Base-by-base conservation (phyloP, 2,329 filamentous ascomycete species). In the Fusarium subglutinans region DNA sequence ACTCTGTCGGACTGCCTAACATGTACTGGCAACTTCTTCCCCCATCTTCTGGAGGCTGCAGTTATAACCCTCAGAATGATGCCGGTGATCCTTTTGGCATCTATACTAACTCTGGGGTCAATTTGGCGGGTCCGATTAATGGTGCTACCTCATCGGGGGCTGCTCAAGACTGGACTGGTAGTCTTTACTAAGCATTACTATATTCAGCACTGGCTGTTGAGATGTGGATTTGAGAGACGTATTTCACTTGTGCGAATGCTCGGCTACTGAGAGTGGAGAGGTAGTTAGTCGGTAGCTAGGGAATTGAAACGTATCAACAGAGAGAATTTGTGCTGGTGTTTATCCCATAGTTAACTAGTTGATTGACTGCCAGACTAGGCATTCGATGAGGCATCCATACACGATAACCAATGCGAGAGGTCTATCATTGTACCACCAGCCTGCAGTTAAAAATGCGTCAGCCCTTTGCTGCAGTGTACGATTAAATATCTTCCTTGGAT, bases 201-300 rank as follows among this genome's bases (percentile, higher is more conserved):
- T 47, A 28, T 6, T 20, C 8, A n/a, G 20, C n/a, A n/a, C 4
- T 35, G 12, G 9, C 6, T 2, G 8, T 20, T 14, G 8, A n/a
- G 22, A 20, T 35, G 17, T 24, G 30, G 17, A 20, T 33, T 18
- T 20, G 15, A 12, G 10, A 15, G 3, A 11, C 4, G 6, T 5
- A 14, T 10, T 20, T 8, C 6, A 33, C 2, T 6, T 6, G 3
- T 3, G 14, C 5, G 0, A 17, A 8, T 14, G 12, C 8, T 20
- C 8, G 24, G 6, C 22, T 24, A 11, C 12, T 7, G 2, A 8
- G 4, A 15, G 6, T 24, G 17, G 3, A 20, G 17, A 11, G 12
- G 2, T 10, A 33, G 33, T 20, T 14, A 3, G 33, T 15, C 14
- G 6, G 1, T 18, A 14, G 1, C 22, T 10, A 14, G 12, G 22